Evolutionary conservation across 352 stramenopile species (phyloP).

Genomic region (Phytopythium kandeliae): DNA sequence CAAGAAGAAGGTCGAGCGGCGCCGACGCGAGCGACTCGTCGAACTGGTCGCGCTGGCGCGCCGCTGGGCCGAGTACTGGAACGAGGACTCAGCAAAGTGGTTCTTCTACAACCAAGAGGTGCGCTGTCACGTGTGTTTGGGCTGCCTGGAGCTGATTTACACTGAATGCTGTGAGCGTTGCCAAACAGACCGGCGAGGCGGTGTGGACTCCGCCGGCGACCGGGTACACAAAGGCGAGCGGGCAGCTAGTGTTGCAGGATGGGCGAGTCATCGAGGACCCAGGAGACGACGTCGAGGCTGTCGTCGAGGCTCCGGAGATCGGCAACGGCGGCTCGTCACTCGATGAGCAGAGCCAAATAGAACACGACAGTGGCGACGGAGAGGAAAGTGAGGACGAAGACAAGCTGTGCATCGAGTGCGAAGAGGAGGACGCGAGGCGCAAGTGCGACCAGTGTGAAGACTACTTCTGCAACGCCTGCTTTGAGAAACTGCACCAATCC

Average conservation of each 20-base stretch:
- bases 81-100: constrained; percentile 59
- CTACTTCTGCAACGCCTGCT: constrained; percentile 74
- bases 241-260: constrained; percentile 60
- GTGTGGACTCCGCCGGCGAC: constrained; percentile 61
- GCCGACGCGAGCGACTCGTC: constrained; percentile 25
- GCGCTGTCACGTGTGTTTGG: background rate
- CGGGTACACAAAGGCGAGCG: constrained; percentile 68
- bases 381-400: constrained; percentile 52
- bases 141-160: background rate
- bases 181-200: constrained; percentile 47
- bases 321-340: background rate
- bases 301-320: background rate
- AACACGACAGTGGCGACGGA: constrained; percentile 8
- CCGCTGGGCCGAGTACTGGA: constrained; percentile 74
- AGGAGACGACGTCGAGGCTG: constrained; percentile 24
- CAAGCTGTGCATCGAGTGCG: constrained; percentile 69
- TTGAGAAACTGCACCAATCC: constrained; percentile 64
- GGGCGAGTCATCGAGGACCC: constrained; percentile 60
- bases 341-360: background rate
- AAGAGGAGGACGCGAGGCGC: constrained; percentile 61
- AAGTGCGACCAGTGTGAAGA: constrained; percentile 74
- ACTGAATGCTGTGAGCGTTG: constrained; percentile 7
- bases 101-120: constrained; percentile 78
- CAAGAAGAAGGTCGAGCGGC: constrained; percentile 21
- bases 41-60: constrained; percentile 41